Evolutionary conservation across 129 eudicot species (phyloP).

Genomic region (Saposhnikovia divaricata): DNA sequence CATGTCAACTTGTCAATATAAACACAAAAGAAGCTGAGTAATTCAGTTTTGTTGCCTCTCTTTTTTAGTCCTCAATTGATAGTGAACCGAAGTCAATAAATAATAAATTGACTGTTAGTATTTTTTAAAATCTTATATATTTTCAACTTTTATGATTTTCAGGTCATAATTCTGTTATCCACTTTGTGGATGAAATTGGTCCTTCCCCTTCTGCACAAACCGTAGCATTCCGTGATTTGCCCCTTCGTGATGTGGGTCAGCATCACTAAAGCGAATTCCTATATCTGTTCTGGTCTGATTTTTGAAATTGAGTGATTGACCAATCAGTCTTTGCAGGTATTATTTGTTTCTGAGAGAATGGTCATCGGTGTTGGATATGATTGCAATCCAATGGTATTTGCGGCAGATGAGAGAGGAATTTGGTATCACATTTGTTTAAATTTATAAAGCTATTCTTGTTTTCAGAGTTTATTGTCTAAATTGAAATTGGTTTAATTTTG

Average conservation of each 20-base stretch:
- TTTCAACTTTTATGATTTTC: constrained; percentile 16
- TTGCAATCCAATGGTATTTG: constrained; percentile 92
- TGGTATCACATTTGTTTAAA: constrained; percentile 41
- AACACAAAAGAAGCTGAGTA: background rate
- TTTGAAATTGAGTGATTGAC: constrained; percentile 11
- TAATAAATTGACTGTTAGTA: background rate
- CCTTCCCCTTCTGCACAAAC: constrained; percentile 92
- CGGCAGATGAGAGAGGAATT: constrained; percentile 71
- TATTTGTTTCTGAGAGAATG: constrained; percentile 86
- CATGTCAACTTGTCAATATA: background rate
- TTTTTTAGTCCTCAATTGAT: background rate
- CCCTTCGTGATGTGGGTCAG: constrained; percentile 99
- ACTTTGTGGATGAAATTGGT: constrained; percentile 92
- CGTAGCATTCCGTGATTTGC: constrained; percentile 95
- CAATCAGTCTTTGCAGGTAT: constrained; percentile 40
- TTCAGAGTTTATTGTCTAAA: background rate
- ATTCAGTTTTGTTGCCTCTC: background rate
- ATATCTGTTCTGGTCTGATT: background rate
- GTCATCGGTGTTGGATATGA: constrained; percentile 93
- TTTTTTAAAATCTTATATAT: background rate
- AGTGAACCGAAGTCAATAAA: background rate
- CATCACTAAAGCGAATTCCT: constrained; percentile 41
- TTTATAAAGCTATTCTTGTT: background rate
- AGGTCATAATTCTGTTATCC: constrained; percentile 96
- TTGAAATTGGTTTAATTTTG: background rate